Percentiles rank a stretch among this genome's conserved stretches.
These are phyloP conservation scores for Phytophthora hybrid DNA, from an alignment of 352 stramenopile species.

Conservation along the genomic window DNA sequence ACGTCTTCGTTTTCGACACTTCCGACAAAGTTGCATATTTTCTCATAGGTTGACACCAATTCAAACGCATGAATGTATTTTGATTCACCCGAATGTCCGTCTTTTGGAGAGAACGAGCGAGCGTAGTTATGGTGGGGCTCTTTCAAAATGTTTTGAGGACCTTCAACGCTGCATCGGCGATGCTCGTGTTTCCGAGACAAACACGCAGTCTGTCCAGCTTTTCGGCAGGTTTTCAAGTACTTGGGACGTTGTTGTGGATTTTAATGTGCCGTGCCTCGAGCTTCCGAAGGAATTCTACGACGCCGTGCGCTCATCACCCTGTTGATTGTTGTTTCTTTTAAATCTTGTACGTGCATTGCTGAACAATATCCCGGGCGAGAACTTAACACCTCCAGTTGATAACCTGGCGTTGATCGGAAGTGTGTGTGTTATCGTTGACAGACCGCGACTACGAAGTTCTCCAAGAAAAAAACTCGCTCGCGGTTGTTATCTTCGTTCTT, in stretches of 20 bases:
- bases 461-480: no score
- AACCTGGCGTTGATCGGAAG: no score
- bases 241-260: slow-evolving; percentile 70
- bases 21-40: not conserved
- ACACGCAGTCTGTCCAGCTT: slow-evolving; percentile 28
- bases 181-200: not conserved
- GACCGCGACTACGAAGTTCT: no score
- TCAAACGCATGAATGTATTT: no score
- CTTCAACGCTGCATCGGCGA: not conserved
- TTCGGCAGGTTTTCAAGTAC: slow-evolving; percentile 65
- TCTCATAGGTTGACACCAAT: not conserved
- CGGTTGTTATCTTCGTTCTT: not conserved
- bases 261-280: slow-evolving; percentile 66
- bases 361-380: no score
- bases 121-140: not conserved
- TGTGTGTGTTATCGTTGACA: no score
- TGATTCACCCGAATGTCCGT: not conserved
- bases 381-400: no score
- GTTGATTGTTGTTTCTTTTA: no score
- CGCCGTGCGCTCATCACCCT: no score
- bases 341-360: no score
- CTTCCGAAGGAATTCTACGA: slow-evolving; percentile 75
- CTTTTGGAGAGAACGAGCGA: slow-evolving; percentile 3
- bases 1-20: no score
- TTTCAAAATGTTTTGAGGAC: not conserved